Percentiles rank a stretch among this genome's conserved stretches.
These are phyloP conservation scores for Venturia aucupariae DNA, from an alignment of 2,329 filamentous ascomycete genomes.

Conservation along the genomic window DNA sequence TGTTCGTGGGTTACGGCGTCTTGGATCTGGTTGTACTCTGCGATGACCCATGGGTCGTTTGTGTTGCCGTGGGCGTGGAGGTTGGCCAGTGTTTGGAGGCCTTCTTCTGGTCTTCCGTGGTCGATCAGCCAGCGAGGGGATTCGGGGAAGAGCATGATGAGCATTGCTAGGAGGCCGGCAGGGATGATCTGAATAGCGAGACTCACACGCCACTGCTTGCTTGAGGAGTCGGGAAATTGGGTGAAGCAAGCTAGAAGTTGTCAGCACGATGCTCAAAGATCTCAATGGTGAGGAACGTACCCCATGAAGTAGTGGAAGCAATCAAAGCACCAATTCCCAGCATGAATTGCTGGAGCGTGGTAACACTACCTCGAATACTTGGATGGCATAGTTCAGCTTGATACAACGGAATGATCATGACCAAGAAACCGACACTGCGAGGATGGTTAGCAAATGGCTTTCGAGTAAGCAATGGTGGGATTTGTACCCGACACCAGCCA, in stretches of 20 bases:
- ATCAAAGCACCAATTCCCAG: constrained; percentile 64
- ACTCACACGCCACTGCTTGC: constrained; percentile 51
- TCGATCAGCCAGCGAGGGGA: constrained; percentile 62
- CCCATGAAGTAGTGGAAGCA: constrained; percentile 66
- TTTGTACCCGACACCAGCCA: constrained; percentile 56
- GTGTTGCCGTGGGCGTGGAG: constrained; percentile 61
- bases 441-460: constrained; percentile 18
- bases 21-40: constrained; percentile 64
- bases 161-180: constrained; percentile 51
- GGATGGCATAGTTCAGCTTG: constrained; percentile 75
- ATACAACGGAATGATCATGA: constrained; percentile 62
- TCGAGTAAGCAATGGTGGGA: constrained; percentile 22
- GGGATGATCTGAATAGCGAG: constrained; percentile 65
- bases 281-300: constrained; percentile 22
- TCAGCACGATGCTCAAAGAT: neutral
- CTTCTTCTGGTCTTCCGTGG: constrained; percentile 55
- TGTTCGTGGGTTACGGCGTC: constrained; percentile 57
- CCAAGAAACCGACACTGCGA: constrained; percentile 48
- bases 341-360: constrained; percentile 74
- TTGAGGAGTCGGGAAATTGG: constrained; percentile 26
- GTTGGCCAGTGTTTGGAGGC: constrained; percentile 55
- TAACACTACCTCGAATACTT: constrained; percentile 65
- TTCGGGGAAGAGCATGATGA: constrained; percentile 68
- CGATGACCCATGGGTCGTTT: constrained; percentile 59
- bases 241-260: constrained; percentile 5